phyloP scores from a whole-genome alignment of 352 stramenopile genomes.

The Globisporangium yorkense region DNA sequence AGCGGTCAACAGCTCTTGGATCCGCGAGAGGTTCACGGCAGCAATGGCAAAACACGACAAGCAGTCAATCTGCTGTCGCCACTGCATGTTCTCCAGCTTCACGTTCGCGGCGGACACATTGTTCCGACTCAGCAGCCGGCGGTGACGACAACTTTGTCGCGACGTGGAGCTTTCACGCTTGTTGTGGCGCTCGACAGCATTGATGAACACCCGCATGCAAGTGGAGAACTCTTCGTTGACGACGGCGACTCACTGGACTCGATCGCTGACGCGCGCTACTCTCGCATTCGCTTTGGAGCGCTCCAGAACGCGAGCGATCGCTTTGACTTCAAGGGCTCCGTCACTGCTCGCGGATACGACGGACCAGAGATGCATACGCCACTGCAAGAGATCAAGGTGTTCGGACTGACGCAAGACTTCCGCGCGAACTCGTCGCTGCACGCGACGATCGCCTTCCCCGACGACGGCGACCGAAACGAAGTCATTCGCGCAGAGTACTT shows the following conservation, averaged over 20 bases:
- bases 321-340: constrained; percentile 34
- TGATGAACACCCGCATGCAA: constrained; percentile 16
- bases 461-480: neutral
- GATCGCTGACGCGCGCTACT: constrained; percentile 50
- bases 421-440: constrained; percentile 52
- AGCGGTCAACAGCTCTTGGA: constrained; percentile 31
- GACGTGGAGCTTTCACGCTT: constrained; percentile 45
- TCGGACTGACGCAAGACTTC: constrained; percentile 44
- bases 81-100: constrained; percentile 48
- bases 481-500: constrained; percentile 57
- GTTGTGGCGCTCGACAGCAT: constrained; percentile 38
- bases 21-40: neutral
- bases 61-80: constrained; percentile 45
- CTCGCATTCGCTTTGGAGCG: constrained; percentile 36
- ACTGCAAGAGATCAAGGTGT: constrained; percentile 46
- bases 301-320: constrained; percentile 27
- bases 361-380: constrained; percentile 64
- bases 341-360: constrained; percentile 40
- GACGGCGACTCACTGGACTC: constrained; percentile 65
- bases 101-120: constrained; percentile 60
- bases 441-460: constrained; percentile 11
- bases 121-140: constrained; percentile 51
- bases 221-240: constrained; percentile 71
- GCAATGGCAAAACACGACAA: constrained; percentile 4
- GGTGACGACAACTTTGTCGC: constrained; percentile 51